Conservation (phyloP, 306 rosid species). For the Dryas octopetala region DNA sequence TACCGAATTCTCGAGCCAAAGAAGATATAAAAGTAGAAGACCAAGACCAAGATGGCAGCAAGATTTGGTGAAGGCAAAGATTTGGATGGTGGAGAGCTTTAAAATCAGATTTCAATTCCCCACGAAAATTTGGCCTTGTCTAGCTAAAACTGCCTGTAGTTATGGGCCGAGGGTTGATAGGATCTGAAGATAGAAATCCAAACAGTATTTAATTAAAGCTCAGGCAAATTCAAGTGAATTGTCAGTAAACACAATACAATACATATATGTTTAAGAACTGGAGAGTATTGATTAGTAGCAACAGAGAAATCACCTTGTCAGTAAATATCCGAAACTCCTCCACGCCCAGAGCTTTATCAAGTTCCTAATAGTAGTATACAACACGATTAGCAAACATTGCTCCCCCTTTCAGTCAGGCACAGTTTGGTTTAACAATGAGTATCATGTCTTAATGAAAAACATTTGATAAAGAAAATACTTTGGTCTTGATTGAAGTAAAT, state of each 20-base stretch:
- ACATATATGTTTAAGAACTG: background rate
- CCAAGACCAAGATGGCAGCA: background rate
- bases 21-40: background rate
- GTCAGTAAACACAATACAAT: background rate
- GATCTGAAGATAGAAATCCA: constrained; percentile 44
- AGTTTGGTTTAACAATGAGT: constrained; percentile 10
- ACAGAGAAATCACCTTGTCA: constrained; percentile 53
- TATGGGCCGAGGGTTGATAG: constrained; percentile 50
- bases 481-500: background rate
- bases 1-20: background rate
- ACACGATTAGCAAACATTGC: constrained; percentile 17
- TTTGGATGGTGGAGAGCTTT: background rate
- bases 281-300: constrained; percentile 15
- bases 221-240: constrained; percentile 7
- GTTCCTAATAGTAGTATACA: constrained; percentile 51
- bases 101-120: constrained; percentile 14
- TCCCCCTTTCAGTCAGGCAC: background rate
- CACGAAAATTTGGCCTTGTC: constrained; percentile 11
- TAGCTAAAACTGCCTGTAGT: constrained; percentile 16
- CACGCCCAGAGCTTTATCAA: constrained; percentile 73
- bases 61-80: background rate
- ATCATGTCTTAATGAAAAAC: background rate
- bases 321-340: constrained; percentile 58
- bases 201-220: background rate
- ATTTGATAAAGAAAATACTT: background rate